A percentile compares a stretch with the other conserved stretches of the same genome.
Evolutionary conservation across 176 grass and related monocot species (phyloP).

Genomic region (Avena eriantha): DNA sequence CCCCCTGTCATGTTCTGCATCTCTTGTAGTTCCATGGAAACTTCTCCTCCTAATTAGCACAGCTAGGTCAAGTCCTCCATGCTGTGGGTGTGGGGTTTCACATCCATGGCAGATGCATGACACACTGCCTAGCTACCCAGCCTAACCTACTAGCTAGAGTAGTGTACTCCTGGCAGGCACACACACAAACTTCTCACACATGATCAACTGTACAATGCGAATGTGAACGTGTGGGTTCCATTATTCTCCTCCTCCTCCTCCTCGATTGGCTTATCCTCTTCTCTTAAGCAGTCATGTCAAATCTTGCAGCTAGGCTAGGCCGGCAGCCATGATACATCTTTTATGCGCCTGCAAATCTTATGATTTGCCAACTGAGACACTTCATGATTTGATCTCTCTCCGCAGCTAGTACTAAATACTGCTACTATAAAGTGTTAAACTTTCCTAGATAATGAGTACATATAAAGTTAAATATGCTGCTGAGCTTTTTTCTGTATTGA

Average conservation of each 20-base stretch:
- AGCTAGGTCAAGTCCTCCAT: constrained; percentile 35
- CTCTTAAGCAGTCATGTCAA: constrained; percentile 44
- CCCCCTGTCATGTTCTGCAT: constrained; percentile 39
- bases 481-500: background rate
- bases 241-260: background rate
- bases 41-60: constrained; percentile 28
- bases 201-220: constrained; percentile 25
- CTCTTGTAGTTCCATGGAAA: constrained; percentile 44
- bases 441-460: background rate
- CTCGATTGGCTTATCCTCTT: background rate
- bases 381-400: constrained; percentile 27
- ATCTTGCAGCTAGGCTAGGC: constrained; percentile 37
- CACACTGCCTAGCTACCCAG: background rate
- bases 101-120: constrained; percentile 36
- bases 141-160: background rate
- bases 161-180: constrained; percentile 13
- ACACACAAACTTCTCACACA: background rate
- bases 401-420: background rate
- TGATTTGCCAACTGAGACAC: constrained; percentile 39
- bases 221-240: constrained; percentile 37
- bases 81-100: constrained; percentile 34
- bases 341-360: constrained; percentile 49
- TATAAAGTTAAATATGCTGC: background rate
- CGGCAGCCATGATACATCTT: constrained; percentile 23
- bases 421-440: background rate